phyloP scores from a whole-genome alignment of 805 yeast genomes.

The Pichia rugopelliculosa region DNA sequence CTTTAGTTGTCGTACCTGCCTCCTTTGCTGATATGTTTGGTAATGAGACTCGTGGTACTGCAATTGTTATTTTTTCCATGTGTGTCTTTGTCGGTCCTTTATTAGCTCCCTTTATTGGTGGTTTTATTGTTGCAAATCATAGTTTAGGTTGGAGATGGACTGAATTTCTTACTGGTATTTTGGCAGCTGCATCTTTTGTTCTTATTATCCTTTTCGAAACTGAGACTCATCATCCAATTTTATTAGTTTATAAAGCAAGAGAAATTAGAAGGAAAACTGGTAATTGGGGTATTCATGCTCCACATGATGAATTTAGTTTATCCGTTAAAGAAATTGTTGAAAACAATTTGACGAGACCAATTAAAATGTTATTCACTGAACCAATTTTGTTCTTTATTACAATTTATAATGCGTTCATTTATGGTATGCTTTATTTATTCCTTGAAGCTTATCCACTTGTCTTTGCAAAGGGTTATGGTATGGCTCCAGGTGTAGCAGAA shows the following conservation, averaged over 20 bases:
- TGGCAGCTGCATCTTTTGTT: slow-evolving; percentile 35
- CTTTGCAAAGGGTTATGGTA: slow-evolving; percentile 54
- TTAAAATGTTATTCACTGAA: slow-evolving; percentile 58
- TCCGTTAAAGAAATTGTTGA: slow-evolving; percentile 51
- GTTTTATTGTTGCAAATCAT: slow-evolving; percentile 47
- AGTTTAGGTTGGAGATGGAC: slow-evolving; percentile 83
- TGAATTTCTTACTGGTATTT: slow-evolving; percentile 59
- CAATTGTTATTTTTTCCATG: slow-evolving; percentile 63
- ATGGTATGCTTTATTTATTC: slow-evolving; percentile 69
- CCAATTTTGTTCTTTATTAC: slow-evolving; percentile 67
- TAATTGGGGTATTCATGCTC: slow-evolving; percentile 77
- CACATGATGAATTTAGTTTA: slow-evolving; percentile 58
- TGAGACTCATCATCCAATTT: slow-evolving; percentile 69
- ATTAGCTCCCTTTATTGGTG: slow-evolving; percentile 73
- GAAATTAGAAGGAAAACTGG: slow-evolving; percentile 59
- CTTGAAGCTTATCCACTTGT: slow-evolving; percentile 72
- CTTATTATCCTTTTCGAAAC: slow-evolving; percentile 38
- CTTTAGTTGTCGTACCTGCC: slow-evolving; percentile 82
- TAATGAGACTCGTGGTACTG: slow-evolving; percentile 62
- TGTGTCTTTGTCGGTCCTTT: slow-evolving; percentile 76
- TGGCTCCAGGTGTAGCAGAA: slow-evolving; percentile 57
- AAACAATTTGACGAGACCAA: slow-evolving; percentile 61
- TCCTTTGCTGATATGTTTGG: slow-evolving; percentile 76
- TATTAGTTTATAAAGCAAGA: slow-evolving; percentile 56
- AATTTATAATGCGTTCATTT: slow-evolving; percentile 68